Evolutionary conservation across 345 rosid genomes (phyloP), one percentile per base, ranked within the genome.

Genomic region (Citrus sp.): DNA sequence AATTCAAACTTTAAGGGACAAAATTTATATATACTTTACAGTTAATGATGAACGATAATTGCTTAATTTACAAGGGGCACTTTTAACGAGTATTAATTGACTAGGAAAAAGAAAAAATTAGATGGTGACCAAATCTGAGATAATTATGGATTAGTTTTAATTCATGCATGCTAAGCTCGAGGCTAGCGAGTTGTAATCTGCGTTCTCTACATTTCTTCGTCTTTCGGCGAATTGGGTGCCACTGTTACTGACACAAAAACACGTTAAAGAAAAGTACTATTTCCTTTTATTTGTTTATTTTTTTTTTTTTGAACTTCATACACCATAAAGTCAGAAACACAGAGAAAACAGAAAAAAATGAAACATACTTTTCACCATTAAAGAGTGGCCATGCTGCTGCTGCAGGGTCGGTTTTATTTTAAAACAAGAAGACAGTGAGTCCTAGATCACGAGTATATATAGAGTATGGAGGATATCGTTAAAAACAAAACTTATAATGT

Each of bases 241-340:
- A 73, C 84, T 64, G 35, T 38, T 35, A 70, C 82, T 70, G 76
- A 81, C 76, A 83, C 74, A 76, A 77, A 74, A 70, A 73, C 58
- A 56, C 22, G 61, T 19, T 51, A 42, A n/a, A 59, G 19, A 78
- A 84, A 70, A 70, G 77, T 12, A 59, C 27, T 5, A 74, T 40
- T 56, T 27, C 75, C 65, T 80, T 86, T 73, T 40, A 9, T 40
- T 9, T 9, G 4, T 40, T 40, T 40, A 0, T 40, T 40, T 40
- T 0, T 27, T 9, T 9, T 0, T n/a, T 58, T 59, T 12, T 6
- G 0, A 42, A 63, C 56, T 27, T 38, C 18, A 54, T 18, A 24
- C 5, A 19, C 35, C 46, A 62, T 42, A 42, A 42, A 42, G 49
- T 1, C 49, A 2, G 62, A 34, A 38, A 37, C 74, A 75, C 67